Percentiles rank a stretch among this genome's conserved stretches.
These are phyloP conservation scores for Rhipidocladum racemiflorum DNA, from an alignment of 176 grass and related monocot species.

Conservation along the genomic window DNA sequence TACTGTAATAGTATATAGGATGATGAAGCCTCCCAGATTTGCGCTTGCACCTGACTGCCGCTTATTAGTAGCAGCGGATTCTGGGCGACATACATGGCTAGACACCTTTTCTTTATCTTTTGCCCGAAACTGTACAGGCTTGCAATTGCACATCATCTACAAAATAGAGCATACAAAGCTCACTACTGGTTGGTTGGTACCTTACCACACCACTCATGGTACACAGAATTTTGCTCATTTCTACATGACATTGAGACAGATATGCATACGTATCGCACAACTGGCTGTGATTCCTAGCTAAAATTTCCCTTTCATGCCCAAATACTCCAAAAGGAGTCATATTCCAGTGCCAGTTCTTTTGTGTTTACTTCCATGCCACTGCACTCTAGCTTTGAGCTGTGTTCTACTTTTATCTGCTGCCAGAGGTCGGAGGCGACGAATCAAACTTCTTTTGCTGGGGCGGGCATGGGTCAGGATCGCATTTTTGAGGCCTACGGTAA, in stretches of 20 bases:
- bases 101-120: neutral
- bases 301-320: neutral
- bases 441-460: slow-evolving; percentile 1
- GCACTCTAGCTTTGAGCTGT: neutral
- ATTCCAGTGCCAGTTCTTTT: neutral
- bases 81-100: neutral
- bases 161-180: neutral
- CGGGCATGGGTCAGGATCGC: slow-evolving; percentile 27
- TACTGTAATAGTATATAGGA: neutral
- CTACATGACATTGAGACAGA: neutral
- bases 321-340: neutral
- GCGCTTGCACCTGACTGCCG: neutral
- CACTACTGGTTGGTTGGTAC: neutral
- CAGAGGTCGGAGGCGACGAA: slow-evolving; percentile 48
- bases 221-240: neutral
- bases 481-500: slow-evolving; percentile 12
- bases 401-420: neutral
- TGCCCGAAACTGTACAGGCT: neutral
- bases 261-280: neutral
- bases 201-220: neutral
- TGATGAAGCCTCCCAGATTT: neutral
- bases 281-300: neutral
- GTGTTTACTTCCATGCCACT: neutral
- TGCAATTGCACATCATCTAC: neutral
- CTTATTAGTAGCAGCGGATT: neutral